Evolutionary conservation across 768 basidiomycete genomes (phyloP).

Genomic region (Boletus fagicola): DNA sequence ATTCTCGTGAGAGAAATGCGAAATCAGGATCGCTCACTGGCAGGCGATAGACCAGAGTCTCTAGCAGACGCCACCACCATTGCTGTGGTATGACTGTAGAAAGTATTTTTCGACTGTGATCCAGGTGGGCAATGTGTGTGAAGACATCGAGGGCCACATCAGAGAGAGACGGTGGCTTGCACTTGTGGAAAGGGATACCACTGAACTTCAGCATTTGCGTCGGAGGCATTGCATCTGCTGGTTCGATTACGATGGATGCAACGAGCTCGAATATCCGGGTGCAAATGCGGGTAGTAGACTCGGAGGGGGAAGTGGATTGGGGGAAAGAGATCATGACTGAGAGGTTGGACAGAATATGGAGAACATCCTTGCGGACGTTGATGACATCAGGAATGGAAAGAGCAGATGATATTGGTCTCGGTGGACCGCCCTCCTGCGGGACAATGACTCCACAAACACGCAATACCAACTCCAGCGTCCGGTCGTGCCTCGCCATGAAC

Average conservation of each 20-base stretch:
- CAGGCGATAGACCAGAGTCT: conserved; percentile 76
- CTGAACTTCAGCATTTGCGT: conserved; percentile 53
- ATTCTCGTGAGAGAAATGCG: conserved; percentile 56
- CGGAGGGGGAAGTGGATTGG: conserved; percentile 37
- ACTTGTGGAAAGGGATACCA: conserved; percentile 41
- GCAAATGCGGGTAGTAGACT: conserved; percentile 47
- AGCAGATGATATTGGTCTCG: conserved; percentile 48
- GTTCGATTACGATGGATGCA: conserved; percentile 74
- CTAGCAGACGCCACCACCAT: conserved; percentile 62
- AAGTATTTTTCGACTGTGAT: conserved; percentile 75
- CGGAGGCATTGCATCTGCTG: conserved; percentile 63
- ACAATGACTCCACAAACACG: conserved; percentile 59
- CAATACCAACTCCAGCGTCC: conserved; percentile 64
- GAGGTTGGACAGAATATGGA: conserved; percentile 67
- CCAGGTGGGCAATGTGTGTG: conserved; percentile 71
- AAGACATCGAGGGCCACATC: conserved; percentile 85
- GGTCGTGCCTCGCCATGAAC: conserved; percentile 62
- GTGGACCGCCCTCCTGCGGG: conserved; percentile 31
- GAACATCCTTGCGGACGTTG: conserved; percentile 70
- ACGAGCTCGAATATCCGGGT: conserved; percentile 63
- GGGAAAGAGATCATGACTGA: conserved; percentile 52
- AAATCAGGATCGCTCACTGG: conserved; percentile 79
- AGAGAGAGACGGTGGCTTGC: conserved; percentile 57
- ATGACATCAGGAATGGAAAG: conserved; percentile 74
- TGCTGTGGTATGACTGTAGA: conserved; percentile 55